Evolutionary conservation across 1,284 basidiomycete genomes (phyloP), one percentile per base, ranked within the genome.

Genomic region (Polyporus tsugae): DNA sequence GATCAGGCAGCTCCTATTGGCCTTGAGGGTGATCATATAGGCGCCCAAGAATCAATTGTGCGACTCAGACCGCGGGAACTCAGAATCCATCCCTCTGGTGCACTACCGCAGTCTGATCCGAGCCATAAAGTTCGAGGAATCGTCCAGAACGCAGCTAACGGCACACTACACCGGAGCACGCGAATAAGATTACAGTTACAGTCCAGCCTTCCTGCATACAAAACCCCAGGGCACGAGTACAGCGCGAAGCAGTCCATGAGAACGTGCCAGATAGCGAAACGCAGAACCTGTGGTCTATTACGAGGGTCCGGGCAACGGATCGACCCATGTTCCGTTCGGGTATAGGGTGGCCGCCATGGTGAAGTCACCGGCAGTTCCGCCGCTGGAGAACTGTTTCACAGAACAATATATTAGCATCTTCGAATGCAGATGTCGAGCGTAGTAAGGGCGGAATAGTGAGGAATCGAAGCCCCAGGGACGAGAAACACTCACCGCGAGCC

Each of bases 261-360:
- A 60, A 42, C 59, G 29, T 2, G 9, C 17, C 10, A 17, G 17
- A n/a, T n/a, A 17, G 38, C 36, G 22, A 41, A 39, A 25, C 38
- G 38, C 22, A 22, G 58, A 60, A 60, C 53, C 58, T 44, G n/a
- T 4, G 11, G n/a, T 22, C 13, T 25, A 60, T 79, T 78, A 91
- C 44, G 92, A 90, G 60, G 91, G 84, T 25, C 94, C 94, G 15
- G 88, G 83, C 35, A 83, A 78, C 35, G 94, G 89, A 76, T 93
- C 86, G 17, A 90, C 83, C 91, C 93, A 96, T 10, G 93, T 94
- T 46, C 92, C 92, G 77, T 96, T 96, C 1, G 89, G 87, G 85
- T 87, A 94, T 33, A 94, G 81, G 6, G 86, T 90, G 7, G 92
- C 95, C 2, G 94, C 86, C 81, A 87, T 91, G 0, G 95, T 95